Percentiles rank a stretch among this genome's conserved stretches.
These are phyloP conservation scores for Leptosphaerulina australis DNA, from an alignment of 2,329 filamentous ascomycete genomes.

Conservation along the genomic window DNA sequence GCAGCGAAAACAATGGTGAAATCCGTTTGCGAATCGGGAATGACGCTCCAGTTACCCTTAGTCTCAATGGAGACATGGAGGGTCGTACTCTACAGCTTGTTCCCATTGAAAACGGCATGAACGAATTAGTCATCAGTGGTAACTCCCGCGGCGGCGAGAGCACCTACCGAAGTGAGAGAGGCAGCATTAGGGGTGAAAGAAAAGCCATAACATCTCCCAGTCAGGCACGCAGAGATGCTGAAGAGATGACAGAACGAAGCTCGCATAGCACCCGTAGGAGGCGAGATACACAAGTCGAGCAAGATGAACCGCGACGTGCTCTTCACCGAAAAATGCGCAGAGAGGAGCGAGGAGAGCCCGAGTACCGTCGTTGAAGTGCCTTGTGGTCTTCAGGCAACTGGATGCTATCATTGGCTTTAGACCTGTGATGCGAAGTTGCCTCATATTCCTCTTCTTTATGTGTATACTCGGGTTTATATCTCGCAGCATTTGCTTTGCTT, in stretches of 20 bases:
- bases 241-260: constrained; percentile 40
- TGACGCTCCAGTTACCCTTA: constrained; percentile 40
- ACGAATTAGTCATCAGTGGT: constrained; percentile 44
- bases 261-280: constrained; percentile 34
- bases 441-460: neutral
- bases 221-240: constrained; percentile 35
- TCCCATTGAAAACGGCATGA: constrained; percentile 43
- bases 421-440: neutral
- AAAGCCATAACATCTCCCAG: constrained; percentile 26
- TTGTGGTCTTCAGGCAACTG: neutral
- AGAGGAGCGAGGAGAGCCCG: constrained; percentile 20
- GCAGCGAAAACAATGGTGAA: constrained; percentile 42
- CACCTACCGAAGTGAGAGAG: constrained; percentile 37
- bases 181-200: constrained; percentile 30
- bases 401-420: neutral
- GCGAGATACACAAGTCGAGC: constrained; percentile 31
- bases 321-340: constrained; percentile 23
- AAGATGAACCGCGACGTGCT: constrained; percentile 27
- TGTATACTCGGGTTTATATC: neutral
- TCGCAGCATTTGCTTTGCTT: neutral
- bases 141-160: constrained; percentile 32
- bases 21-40: constrained; percentile 46
- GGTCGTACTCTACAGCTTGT: constrained; percentile 45
- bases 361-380: constrained; percentile 21
- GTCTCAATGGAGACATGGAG: constrained; percentile 48